Base-by-base conservation (phyloP, 83 land plant species). In the Picea abies region DNA sequence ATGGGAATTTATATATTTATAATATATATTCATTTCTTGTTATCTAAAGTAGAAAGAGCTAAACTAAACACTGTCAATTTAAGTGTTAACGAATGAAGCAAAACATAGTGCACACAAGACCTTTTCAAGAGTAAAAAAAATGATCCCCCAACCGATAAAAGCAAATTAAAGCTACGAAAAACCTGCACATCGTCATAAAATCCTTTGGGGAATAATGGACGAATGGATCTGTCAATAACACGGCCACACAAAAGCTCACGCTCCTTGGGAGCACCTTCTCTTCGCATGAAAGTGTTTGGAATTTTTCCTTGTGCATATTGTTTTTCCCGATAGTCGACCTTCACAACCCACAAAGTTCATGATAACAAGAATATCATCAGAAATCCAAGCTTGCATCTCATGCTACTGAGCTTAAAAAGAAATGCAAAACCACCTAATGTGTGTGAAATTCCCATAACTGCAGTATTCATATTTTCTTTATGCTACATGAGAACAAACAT, bases 181-280 rank as follows among this genome's bases (percentile, higher is more conserved):
- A 95, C 97, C 96, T 95, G 99, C 7, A 92, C 90, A 35, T 95
- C 99, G 84, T 92, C 93, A 80, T 90, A 97, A 84, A 93, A 97
- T 1, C 99, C 99, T 35, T 86, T 72, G n/a, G 99, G 98, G 86
- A 97, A 97, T 17, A 97, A 86, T 2, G 98, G 98, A 4, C 99
- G 87, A 60, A 97, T 92, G 25, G 98, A 93, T 39, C 99, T 77
- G 80, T 97, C 99, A 82, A 97, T 97, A 25, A 97, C 62, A 41
- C 99, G 96, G 23, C 95, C 95, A 88, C 95, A 92, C 68, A 97
- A 80, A 83, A 97, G 95, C 84, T 97, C 99, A 5, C 99, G 89
- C 73, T 97, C 99, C 83, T 93, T 97, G 19, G 99, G 99, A 37
- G 96, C 98, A 47, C 99, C 98, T 83, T 97, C 99, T 78, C 99